Conservation (phyloP, 768 basidiomycete species). For the Trametes coccinea region DNA sequence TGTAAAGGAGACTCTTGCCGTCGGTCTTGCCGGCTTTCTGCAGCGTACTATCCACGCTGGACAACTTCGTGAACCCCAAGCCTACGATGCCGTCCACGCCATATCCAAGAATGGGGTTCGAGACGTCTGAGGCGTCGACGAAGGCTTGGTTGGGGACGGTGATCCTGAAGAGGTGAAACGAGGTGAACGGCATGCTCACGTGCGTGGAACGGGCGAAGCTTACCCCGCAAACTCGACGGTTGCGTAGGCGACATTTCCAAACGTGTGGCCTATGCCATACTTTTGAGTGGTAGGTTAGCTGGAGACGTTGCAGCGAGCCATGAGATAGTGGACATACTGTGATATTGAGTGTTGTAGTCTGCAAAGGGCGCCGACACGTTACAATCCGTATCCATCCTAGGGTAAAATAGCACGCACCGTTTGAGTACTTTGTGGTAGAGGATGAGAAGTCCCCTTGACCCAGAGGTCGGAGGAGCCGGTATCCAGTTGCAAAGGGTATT, state of each 20-base stretch:
- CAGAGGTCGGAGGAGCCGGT: slow-evolving; percentile 86
- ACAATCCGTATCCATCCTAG: background rate
- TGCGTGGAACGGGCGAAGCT: slow-evolving; percentile 18
- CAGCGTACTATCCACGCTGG: slow-evolving; percentile 57
- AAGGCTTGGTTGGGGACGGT: slow-evolving; percentile 69
- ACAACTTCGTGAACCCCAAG: slow-evolving; percentile 77
- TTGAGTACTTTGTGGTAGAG: slow-evolving; percentile 21
- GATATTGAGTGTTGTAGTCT: slow-evolving; percentile 57
- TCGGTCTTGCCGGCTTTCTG: slow-evolving; percentile 61
- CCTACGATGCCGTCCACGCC: slow-evolving; percentile 74
- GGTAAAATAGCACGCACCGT: slow-evolving; percentile 25
- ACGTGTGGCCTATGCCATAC: slow-evolving; percentile 85
- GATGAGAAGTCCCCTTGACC: slow-evolving; percentile 35
- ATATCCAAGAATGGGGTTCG: slow-evolving; percentile 72
- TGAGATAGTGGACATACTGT: slow-evolving; percentile 47
- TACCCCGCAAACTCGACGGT: slow-evolving; percentile 72
- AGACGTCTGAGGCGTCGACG: slow-evolving; percentile 60
- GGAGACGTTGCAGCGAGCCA: background rate
- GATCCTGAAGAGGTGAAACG: slow-evolving; percentile 42
- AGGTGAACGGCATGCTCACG: background rate
- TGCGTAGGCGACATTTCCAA: slow-evolving; percentile 62
- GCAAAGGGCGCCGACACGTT: background rate
- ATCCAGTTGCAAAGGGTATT: slow-evolving; percentile 75
- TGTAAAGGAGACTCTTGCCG: slow-evolving; percentile 74
- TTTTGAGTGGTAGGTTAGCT: slow-evolving; percentile 27